A percentile compares a stretch with the other conserved stretches of the same genome.
Evolutionary conservation across 2,329 filamentous ascomycete genomes (phyloP).

Genomic region (Trichoderma sp.): DNA sequence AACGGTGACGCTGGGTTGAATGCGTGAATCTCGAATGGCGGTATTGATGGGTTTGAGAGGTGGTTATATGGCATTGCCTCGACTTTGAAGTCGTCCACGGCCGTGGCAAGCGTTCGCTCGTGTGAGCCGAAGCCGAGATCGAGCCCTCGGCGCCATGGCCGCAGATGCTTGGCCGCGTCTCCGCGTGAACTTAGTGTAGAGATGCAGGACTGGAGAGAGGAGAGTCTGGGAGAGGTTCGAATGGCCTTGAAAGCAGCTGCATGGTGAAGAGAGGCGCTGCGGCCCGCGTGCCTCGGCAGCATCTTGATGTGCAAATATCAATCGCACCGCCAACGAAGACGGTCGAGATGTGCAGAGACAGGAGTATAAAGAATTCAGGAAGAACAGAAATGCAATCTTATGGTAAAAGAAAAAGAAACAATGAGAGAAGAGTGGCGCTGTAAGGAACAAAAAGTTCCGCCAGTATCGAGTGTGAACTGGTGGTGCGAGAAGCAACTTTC

Average conservation of each 20-base stretch:
- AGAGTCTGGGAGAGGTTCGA: slow-evolving; percentile 30
- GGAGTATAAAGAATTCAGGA: not conserved
- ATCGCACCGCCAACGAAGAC: slow-evolving; percentile 24
- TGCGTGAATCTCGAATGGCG: slow-evolving; percentile 42
- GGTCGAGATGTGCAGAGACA: slow-evolving; percentile 11
- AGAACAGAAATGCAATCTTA: slow-evolving; percentile 9
- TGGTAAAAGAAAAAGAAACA: not conserved
- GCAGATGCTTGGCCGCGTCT: slow-evolving; percentile 37
- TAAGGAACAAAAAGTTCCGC: slow-evolving; percentile 19
- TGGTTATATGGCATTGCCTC: slow-evolving; percentile 36
- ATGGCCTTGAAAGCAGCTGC: slow-evolving; percentile 30
- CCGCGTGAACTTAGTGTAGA: slow-evolving; percentile 34
- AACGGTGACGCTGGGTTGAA: slow-evolving; percentile 51
- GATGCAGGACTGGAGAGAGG: slow-evolving; percentile 29
- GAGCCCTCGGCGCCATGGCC: slow-evolving; percentile 38
- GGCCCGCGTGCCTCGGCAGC: slow-evolving; percentile 42
- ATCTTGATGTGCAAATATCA: slow-evolving; percentile 35
- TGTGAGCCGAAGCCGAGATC: slow-evolving; percentile 33
- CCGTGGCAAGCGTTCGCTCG: slow-evolving; percentile 46
- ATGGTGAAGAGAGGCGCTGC: slow-evolving; percentile 36
- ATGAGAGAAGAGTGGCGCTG: not conserved
- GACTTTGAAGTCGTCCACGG: slow-evolving; percentile 45
- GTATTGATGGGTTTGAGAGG: slow-evolving; percentile 34
- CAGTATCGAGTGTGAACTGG: slow-evolving; percentile 15
- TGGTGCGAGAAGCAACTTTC: slow-evolving; percentile 25